Percentiles rank a stretch among this genome's conserved stretches.
phyloP scores from a whole-genome alignment of 2,329 filamentous ascomycete species.

The Pseudogymnoascus destructans region DNA sequence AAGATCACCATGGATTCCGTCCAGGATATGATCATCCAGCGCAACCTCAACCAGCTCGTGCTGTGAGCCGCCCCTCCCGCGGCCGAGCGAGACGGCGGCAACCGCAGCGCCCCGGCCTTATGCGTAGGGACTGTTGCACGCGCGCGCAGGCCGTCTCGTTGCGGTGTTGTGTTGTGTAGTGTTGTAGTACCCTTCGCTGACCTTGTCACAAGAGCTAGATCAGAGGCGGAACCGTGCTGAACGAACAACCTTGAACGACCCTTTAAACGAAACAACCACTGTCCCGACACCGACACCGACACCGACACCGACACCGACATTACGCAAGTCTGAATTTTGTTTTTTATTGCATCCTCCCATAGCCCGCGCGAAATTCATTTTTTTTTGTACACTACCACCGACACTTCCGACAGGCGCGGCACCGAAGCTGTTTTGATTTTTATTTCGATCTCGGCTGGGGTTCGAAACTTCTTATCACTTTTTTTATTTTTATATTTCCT shows the following conservation, averaged over 20 bases:
- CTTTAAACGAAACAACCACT: not conserved
- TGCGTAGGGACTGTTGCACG: not conserved
- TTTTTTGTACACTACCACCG: not conserved
- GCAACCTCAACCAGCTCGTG: constrained; percentile 68
- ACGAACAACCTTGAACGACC: not conserved
- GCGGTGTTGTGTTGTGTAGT: not conserved
- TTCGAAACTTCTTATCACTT: not conserved
- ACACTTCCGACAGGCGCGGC: not conserved
- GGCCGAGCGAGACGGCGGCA: not conserved
- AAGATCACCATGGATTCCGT: constrained; percentile 80
- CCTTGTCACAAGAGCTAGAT: not conserved
- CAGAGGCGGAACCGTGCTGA: not conserved
- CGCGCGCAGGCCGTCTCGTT: not conserved
- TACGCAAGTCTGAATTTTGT: not conserved
- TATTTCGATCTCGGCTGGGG: not conserved
- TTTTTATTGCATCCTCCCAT: not conserved
- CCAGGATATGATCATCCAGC: constrained; percentile 79
- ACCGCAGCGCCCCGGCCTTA: not conserved
- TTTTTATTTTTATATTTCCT: not conserved
- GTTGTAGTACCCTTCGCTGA: not conserved
- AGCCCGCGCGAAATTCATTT: not conserved
- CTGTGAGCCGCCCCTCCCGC: constrained; percentile 33
- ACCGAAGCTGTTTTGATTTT: not conserved
- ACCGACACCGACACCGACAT: not conserved
- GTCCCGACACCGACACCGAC: not conserved